Conservation (phyloP, 2,329 filamentous ascomycete species). For the Talaromyces piceae region DNA sequence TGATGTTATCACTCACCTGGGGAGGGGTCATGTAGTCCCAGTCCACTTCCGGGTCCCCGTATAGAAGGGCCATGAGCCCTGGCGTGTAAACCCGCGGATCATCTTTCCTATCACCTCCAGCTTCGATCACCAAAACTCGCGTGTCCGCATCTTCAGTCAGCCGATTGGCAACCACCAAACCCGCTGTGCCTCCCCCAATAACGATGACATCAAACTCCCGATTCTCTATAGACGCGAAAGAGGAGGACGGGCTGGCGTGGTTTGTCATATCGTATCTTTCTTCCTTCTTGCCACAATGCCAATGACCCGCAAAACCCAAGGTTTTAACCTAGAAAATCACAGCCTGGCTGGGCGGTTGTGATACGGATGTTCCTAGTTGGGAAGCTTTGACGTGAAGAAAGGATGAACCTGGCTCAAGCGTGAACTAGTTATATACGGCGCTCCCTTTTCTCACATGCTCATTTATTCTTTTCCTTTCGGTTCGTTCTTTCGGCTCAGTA, state of each 20-base stretch:
- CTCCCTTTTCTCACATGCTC: background rate
- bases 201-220: slow-evolving; percentile 29
- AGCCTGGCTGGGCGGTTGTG: background rate
- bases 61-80: slow-evolving; percentile 3
- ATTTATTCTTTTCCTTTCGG: too few species aligned
- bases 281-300: too few species aligned
- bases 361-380: background rate
- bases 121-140: slow-evolving; percentile 13
- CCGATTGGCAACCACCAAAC: slow-evolving; percentile 35
- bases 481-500: too few species aligned
- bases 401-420: background rate
- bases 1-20: slow-evolving; percentile 10
- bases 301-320: background rate
- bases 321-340: background rate
- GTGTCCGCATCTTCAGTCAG: slow-evolving; percentile 36
- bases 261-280: background rate
- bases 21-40: slow-evolving; percentile 13
- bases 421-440: background rate
- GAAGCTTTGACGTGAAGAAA: too few species aligned
- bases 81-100: slow-evolving; percentile 14
- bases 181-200: slow-evolving; percentile 48
- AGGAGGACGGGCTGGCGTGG: background rate
- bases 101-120: slow-evolving; percentile 9
- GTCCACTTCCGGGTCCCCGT: slow-evolving; percentile 12
- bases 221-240: slow-evolving; percentile 1